Conservation (phyloP, 2,329 filamentous ascomycete genomes). For the Cadophora sp. region DNA sequence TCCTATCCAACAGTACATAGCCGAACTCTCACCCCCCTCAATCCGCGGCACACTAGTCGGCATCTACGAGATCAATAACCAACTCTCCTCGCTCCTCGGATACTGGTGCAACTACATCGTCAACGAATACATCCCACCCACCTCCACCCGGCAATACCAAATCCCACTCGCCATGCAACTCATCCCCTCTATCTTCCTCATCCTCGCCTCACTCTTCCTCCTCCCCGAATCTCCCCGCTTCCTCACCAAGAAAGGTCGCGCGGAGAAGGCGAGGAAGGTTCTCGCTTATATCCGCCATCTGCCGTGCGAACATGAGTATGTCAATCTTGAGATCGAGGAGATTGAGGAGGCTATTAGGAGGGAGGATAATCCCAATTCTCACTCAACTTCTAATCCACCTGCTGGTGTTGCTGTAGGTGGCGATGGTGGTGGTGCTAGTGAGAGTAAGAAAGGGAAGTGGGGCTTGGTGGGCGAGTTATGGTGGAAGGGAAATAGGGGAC, state of each 20-base stretch:
- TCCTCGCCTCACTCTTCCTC: constrained; percentile 54
- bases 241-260: constrained; percentile 29
- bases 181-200: constrained; percentile 43
- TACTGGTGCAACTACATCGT: constrained; percentile 41
- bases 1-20: constrained; percentile 38
- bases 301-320: constrained; percentile 24
- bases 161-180: constrained; percentile 48
- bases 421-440: background rate
- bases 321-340: constrained; percentile 33
- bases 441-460: background rate
- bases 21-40: constrained; percentile 39
- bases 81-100: constrained; percentile 35
- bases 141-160: constrained; percentile 43
- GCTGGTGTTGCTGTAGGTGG: too few relatives aligned
- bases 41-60: constrained; percentile 40
- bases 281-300: constrained; percentile 32
- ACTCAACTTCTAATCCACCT: too few relatives aligned
- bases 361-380: constrained; percentile 13
- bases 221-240: constrained; percentile 73
- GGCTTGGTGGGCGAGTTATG: constrained; percentile 31
- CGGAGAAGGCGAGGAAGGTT: constrained; percentile 26
- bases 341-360: constrained; percentile 35
- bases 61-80: constrained; percentile 42
- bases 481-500: constrained; percentile 36
- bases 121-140: constrained; percentile 30